These are phyloP conservation scores for Rhododendron henanense DNA, from an alignment of 148 eudicot species.

Conservation along the genomic window DNA sequence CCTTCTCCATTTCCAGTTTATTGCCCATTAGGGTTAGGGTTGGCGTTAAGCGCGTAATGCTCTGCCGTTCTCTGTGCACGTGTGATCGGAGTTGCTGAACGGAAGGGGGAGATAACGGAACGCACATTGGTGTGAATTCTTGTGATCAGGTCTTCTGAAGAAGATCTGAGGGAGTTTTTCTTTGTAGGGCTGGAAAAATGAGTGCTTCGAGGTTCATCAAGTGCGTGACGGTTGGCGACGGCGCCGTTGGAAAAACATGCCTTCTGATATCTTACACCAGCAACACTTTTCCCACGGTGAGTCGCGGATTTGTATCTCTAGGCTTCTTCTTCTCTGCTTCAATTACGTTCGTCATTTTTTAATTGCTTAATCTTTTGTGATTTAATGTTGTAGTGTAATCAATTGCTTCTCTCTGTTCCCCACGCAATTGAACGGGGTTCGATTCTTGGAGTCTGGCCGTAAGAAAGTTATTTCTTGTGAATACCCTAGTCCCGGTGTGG, in stretches of 20 bases:
- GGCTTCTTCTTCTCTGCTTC: neutral
- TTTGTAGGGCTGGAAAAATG: conserved; percentile 32
- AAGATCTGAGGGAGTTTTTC: conserved; percentile 32
- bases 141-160: conserved; percentile 38
- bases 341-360: neutral
- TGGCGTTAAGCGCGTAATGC: neutral
- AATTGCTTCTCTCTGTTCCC: too few relatives aligned
- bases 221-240: conserved; percentile 93
- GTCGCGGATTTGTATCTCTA: conserved; percentile 1
- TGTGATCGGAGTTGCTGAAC: conserved; percentile 6
- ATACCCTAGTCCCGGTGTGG: too few relatives aligned
- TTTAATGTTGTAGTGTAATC: too few relatives aligned
- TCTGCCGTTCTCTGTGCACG: neutral
- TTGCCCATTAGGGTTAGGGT: conserved; percentile 17
- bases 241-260: conserved; percentile 93
- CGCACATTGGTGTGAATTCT: neutral
- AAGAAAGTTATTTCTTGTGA: too few relatives aligned
- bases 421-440: too few relatives aligned
- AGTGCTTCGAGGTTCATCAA: conserved; percentile 93
- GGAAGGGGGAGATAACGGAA: neutral
- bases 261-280: conserved; percentile 93
- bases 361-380: too few relatives aligned
- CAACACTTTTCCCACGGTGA: conserved; percentile 90
- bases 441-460: too few relatives aligned
- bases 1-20: neutral